Evolutionary conservation across 1,139 yeast genomes (phyloP), one percentile per base, ranked within the genome.

Genomic region (Yamadazyma triangularis): DNA sequence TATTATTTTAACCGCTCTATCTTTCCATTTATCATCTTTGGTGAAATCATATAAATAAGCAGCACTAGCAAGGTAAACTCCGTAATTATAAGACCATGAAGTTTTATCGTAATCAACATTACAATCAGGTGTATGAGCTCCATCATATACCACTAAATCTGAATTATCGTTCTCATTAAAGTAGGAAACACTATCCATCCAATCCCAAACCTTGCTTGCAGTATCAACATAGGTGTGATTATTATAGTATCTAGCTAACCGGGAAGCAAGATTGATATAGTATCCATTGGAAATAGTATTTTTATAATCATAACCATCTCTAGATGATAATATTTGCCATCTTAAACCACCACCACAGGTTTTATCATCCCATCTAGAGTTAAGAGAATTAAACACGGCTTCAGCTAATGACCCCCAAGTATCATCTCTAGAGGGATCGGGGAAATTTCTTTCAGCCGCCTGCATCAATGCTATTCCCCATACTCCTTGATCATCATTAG

Each of bases 1-100:
- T 51, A 81, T 69, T 37, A 81, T 51, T 35, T 59, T 55, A 19
- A 59, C 44, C 4, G 79, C 62, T 35, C 85, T 71, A 21, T 64
- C 60, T 20, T 59, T 53, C 94, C 94, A 85, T 15, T 48, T 49
- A 4, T 53, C 57, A 39, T 77, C 74, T 18, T 59, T 56, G 10
- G 94, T 84, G 40, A 64, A 58, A 48, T 80, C 73, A 56, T 80
- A 83, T 51, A 85, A 52, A 50, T 75, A 81, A 2, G 94, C 93
- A 38, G 76, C 57, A 2, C 95, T 95, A 2, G 83, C 66, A 50
- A 84, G 53, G 53, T 80, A 56, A 20, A 82, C 65, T 13, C 89
- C 95, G 51, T 80, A 82, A 50, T 84, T 83, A 54, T 85, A 85
- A n/a, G 87, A 73, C 93, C 93, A 85, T 50, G 77, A 77, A 23